These are phyloP conservation scores for Hamamelis virginiana DNA, from an alignment of 164 flowering plant genomes.

Conservation along the genomic window DNA sequence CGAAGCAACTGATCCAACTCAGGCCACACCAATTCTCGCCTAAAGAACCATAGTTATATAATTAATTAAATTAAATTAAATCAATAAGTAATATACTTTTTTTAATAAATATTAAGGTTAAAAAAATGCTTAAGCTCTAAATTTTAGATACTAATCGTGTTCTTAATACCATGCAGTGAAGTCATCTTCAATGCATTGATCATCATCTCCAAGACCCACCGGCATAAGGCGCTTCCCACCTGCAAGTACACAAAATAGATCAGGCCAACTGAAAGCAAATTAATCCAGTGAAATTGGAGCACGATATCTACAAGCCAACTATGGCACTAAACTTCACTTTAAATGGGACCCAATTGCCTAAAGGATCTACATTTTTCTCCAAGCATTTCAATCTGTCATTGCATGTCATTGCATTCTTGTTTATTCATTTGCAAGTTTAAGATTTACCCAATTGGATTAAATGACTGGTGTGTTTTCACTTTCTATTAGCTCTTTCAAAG, in stretches of 20 bases:
- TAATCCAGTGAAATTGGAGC: not conserved
- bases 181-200: slow-evolving; percentile 98
- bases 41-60: slow-evolving; percentile 22
- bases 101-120: no score
- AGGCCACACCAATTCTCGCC: slow-evolving; percentile 90
- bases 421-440: slow-evolving; percentile 1
- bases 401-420: not conserved
- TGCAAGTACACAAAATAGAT: slow-evolving; percentile 21
- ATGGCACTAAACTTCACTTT: not conserved
- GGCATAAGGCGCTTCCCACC: slow-evolving; percentile 84
- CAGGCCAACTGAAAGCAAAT: not conserved
- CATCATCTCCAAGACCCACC: slow-evolving; percentile 98
- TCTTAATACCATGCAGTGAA: slow-evolving; percentile 78
- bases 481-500: not conserved
- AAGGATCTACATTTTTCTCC: no score
- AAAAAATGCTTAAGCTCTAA: not conserved
- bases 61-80: no score
- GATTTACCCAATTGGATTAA: not conserved
- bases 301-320: not conserved
- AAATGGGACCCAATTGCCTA: not conserved
- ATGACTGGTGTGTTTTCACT: not conserved
- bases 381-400: not conserved
- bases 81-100: no score
- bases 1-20: slow-evolving; percentile 86
- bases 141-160: not conserved